Evolutionary conservation across 2,329 filamentous ascomycete genomes (phyloP).

Genomic region (Tolypocladium album): DNA sequence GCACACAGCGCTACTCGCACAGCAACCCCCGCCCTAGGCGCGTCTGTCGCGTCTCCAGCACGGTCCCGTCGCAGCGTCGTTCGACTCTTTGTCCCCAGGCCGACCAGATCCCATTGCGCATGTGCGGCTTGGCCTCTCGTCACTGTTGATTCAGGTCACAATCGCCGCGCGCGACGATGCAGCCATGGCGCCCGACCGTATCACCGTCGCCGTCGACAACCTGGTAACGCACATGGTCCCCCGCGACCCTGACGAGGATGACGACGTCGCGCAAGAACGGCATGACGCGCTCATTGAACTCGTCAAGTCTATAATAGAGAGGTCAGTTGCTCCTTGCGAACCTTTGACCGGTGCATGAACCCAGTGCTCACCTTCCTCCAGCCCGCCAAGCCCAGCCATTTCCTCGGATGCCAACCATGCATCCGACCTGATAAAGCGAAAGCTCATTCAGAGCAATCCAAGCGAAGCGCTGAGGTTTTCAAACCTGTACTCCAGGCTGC

Average conservation of each 20-base stretch:
- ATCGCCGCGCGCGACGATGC: slow-evolving; percentile 28
- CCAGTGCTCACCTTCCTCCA: slow-evolving; percentile 11
- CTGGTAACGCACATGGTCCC: slow-evolving; percentile 68
- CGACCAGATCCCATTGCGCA: neutral
- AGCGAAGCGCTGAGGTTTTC: slow-evolving; percentile 76
- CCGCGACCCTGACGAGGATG: slow-evolving; percentile 51
- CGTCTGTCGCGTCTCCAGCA: slow-evolving; percentile 16
- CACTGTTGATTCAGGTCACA: neutral
- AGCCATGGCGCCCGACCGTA: slow-evolving; percentile 52
- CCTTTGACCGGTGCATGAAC: neutral
- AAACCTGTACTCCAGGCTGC: slow-evolving; percentile 78
- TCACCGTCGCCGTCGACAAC: slow-evolving; percentile 69
- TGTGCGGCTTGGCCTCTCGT: neutral
- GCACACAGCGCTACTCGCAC: neutral
- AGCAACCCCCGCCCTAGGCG: slow-evolving; percentile 7
- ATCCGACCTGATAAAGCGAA: slow-evolving; percentile 82
- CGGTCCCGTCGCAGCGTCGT: slow-evolving; percentile 5
- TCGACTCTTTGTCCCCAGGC: neutral
- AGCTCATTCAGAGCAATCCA: slow-evolving; percentile 67
- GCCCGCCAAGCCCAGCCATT: slow-evolving; percentile 41
- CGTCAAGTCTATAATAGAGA: slow-evolving; percentile 39
- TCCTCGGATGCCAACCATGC: slow-evolving; percentile 79
- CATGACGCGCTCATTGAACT: slow-evolving; percentile 51
- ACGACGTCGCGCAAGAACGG: slow-evolving; percentile 56
- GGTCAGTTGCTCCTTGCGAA: slow-evolving; percentile 22